phyloP scores from a whole-genome alignment of 306 rosid genomes.

The Ormosia semicastrata region DNA sequence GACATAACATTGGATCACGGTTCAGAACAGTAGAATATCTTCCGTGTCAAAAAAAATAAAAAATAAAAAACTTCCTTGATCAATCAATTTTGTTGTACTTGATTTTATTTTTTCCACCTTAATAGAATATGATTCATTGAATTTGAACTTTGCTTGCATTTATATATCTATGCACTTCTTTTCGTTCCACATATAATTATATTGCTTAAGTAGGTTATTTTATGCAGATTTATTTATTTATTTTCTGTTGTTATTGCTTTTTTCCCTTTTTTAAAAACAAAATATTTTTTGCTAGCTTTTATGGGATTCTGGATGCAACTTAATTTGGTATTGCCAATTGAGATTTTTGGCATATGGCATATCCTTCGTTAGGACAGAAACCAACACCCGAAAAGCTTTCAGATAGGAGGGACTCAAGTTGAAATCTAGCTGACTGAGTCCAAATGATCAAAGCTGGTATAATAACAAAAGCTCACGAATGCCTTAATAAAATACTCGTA shows the following conservation, averaged over 20 bases:
- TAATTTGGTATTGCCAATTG: conserved; percentile 10
- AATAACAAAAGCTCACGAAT: conserved; percentile 18
- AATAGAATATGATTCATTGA: conserved; percentile 8
- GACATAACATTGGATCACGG: too few relatives aligned
- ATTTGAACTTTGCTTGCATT: conserved; percentile 14
- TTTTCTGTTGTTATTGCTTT: not conserved
- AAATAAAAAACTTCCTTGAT: conserved; percentile 22
- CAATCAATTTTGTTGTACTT: not conserved
- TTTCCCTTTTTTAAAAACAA: not conserved
- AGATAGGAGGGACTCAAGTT: conserved; percentile 2
- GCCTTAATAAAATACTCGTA: not conserved
- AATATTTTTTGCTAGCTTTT: not conserved
- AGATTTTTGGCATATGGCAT: conserved; percentile 22
- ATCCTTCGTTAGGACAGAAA: conserved; percentile 8
- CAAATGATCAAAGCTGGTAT: conserved; percentile 38
- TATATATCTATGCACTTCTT: not conserved
- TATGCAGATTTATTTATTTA: too few relatives aligned
- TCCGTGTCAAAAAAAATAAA: too few relatives aligned
- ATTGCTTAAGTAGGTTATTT: not conserved
- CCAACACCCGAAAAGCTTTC: not conserved
- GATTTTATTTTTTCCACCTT: not conserved
- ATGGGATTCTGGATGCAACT: not conserved
- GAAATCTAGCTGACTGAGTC: conserved; percentile 30
- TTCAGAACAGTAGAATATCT: too few relatives aligned
- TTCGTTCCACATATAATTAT: not conserved